Percentiles rank a stretch among this genome's conserved stretches.
Evolutionary conservation across 2,329 filamentous ascomycete genomes (phyloP).

Genomic region (Mycosphaerella arachidis): DNA sequence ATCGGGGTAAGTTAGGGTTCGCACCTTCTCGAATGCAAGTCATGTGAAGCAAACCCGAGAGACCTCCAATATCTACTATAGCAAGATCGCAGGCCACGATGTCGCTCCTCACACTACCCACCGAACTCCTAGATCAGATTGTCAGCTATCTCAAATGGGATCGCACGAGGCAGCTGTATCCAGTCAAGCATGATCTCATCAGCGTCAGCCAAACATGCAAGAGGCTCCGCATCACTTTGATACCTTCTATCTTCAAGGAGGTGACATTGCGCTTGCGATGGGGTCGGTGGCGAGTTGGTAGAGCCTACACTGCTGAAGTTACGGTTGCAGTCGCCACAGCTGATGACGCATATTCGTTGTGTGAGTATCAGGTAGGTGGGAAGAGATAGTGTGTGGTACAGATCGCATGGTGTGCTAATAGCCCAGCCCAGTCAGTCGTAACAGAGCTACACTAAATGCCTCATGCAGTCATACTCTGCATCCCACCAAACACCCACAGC

Average conservation of each 20-base stretch:
- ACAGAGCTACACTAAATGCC: background rate
- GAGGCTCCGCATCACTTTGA: slow-evolving; percentile 13
- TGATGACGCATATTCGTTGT: slow-evolving; percentile 17
- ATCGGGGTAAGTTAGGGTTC: background rate
- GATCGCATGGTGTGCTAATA: background rate
- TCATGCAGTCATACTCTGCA: slow-evolving; percentile 11
- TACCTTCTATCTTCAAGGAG: slow-evolving; percentile 18
- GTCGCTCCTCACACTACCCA: slow-evolving; percentile 17
- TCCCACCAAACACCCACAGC: slow-evolving; percentile 2
- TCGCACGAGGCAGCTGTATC: slow-evolving; percentile 8
- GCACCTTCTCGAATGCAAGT: background rate
- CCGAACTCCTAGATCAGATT: slow-evolving; percentile 19
- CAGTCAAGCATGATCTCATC: slow-evolving; percentile 12
- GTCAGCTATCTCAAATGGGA: slow-evolving; percentile 22
- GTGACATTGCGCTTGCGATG: slow-evolving; percentile 20
- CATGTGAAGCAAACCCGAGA: background rate
- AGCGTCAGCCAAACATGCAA: slow-evolving; percentile 13
- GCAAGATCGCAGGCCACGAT: background rate
- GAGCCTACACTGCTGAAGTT: slow-evolving; percentile 13
- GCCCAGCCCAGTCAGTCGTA: background rate
- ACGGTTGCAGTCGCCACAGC: slow-evolving; percentile 14
- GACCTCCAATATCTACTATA: too few species aligned
- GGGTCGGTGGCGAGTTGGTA: slow-evolving; percentile 11
- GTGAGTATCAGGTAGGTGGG: slow-evolving; percentile 13
- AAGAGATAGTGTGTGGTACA: background rate